These are phyloP conservation scores for Candida pini DNA, from an alignment of 805 yeast species.

Conservation along the genomic window DNA sequence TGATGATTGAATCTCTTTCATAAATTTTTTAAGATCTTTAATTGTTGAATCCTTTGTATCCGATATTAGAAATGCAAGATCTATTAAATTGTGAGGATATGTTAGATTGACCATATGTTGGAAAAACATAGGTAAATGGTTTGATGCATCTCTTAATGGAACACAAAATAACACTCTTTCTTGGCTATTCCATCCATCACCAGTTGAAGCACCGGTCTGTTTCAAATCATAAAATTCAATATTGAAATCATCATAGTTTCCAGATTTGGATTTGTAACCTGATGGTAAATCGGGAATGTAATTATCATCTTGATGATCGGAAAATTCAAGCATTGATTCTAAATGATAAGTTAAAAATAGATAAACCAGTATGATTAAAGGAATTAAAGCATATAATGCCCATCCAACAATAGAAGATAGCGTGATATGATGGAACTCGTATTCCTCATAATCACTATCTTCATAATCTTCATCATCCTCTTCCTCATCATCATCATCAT, in stretches of 20 bases:
- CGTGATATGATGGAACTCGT: no score
- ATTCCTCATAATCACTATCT: slow-evolving; percentile 9
- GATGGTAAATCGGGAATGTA: slow-evolving; percentile 34
- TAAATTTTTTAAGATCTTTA: slow-evolving; percentile 52
- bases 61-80: slow-evolving; percentile 75
- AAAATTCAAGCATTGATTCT: slow-evolving; percentile 2
- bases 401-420: no score
- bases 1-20: slow-evolving; percentile 61
- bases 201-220: slow-evolving; percentile 51
- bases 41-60: slow-evolving; percentile 88
- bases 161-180: slow-evolving; percentile 83
- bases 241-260: slow-evolving; percentile 25
- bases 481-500: slow-evolving; percentile 2
- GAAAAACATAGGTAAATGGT: slow-evolving; percentile 86
- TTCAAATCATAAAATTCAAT: slow-evolving; percentile 72
- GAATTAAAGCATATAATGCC: not conserved
- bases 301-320: slow-evolving; percentile 4
- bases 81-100: slow-evolving; percentile 83
- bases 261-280: slow-evolving; percentile 20
- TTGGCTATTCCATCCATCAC: slow-evolving; percentile 71
- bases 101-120: slow-evolving; percentile 73
- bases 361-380: slow-evolving; percentile 4
- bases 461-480: slow-evolving; percentile 8
- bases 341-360: slow-evolving; percentile 1
- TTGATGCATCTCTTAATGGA: slow-evolving; percentile 88